These are phyloP conservation scores for Hansenula lynferdii DNA, from an alignment of 1,139 yeast species.

Conservation along the genomic window DNA sequence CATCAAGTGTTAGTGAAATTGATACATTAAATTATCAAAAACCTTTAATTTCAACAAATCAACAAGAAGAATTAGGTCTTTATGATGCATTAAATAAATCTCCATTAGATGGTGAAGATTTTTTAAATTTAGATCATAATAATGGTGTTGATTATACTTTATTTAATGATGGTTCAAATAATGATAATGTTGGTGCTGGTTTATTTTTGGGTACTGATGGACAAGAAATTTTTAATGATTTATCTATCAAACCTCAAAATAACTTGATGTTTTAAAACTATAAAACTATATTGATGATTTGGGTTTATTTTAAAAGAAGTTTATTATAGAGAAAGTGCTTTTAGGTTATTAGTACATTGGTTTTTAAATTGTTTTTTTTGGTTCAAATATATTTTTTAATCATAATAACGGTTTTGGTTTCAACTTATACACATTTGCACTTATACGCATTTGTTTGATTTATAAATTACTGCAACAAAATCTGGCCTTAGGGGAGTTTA, in stretches of 20 bases:
- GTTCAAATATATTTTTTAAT: no score
- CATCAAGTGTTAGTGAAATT: slow-evolving; percentile 13
- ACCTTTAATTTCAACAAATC: neutral
- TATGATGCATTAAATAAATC: slow-evolving; percentile 14
- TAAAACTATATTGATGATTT: neutral
- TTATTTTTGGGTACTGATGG: slow-evolving; percentile 2
- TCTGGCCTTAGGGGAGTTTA: no score
- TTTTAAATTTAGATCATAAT: neutral
- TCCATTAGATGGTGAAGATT: slow-evolving; percentile 11
- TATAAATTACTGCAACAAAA: no score
- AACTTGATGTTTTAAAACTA: neutral
- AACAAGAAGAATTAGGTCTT: slow-evolving; percentile 3
- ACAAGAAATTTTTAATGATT: neutral
- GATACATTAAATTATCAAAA: slow-evolving; percentile 1
- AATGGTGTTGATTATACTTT: neutral
- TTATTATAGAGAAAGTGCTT: no score
- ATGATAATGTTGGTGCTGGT: slow-evolving; percentile 1
- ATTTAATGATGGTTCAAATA: neutral
- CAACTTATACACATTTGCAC: no score
- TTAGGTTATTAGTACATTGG: no score
- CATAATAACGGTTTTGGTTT: no score
- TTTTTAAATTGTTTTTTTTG: no score
- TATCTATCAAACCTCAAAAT: neutral
- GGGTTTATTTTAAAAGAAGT: no score
- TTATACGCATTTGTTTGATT: no score